phyloP scores from a whole-genome alignment of 2,329 filamentous ascomycete genomes.

The Chaetomiaceae sp. region DNA sequence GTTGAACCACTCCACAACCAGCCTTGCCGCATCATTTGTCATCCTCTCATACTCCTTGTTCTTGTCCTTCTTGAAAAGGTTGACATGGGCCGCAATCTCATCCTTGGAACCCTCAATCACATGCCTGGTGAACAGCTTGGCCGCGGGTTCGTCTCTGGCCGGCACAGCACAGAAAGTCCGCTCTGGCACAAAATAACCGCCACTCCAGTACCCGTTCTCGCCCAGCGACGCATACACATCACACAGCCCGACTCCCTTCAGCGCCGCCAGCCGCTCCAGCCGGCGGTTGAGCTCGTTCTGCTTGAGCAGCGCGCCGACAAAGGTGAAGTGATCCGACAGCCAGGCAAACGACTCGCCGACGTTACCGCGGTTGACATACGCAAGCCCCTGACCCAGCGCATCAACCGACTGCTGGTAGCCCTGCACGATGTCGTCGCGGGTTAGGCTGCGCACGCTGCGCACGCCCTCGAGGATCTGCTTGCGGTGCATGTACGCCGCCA shows the following conservation, averaged over 20 bases:
- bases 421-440: constrained; percentile 41
- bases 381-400: constrained; percentile 46
- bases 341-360: constrained; percentile 67
- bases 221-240: constrained; percentile 75
- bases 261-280: constrained; percentile 54
- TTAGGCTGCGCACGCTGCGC: constrained; percentile 41
- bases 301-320: constrained; percentile 72
- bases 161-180: constrained; percentile 72
- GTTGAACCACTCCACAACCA: constrained; percentile 52
- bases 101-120: constrained; percentile 61
- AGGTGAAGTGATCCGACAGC: constrained; percentile 77
- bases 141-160: constrained; percentile 39
- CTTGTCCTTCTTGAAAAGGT: constrained; percentile 55
- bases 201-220: constrained; percentile 58
- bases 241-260: constrained; percentile 61
- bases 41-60: constrained; percentile 60
- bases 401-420: constrained; percentile 45
- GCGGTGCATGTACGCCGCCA: constrained; percentile 73
- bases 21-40: constrained; percentile 50
- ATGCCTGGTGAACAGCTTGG: constrained; percentile 41
- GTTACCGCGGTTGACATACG: constrained; percentile 52
- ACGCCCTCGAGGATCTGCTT: constrained; percentile 55
- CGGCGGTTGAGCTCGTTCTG: constrained; percentile 65
- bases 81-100: constrained; percentile 67
- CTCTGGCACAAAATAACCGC: constrained; percentile 55